Conservation (phyloP, 768 basidiomycete species). For the Lentinula raphanica region DNA sequence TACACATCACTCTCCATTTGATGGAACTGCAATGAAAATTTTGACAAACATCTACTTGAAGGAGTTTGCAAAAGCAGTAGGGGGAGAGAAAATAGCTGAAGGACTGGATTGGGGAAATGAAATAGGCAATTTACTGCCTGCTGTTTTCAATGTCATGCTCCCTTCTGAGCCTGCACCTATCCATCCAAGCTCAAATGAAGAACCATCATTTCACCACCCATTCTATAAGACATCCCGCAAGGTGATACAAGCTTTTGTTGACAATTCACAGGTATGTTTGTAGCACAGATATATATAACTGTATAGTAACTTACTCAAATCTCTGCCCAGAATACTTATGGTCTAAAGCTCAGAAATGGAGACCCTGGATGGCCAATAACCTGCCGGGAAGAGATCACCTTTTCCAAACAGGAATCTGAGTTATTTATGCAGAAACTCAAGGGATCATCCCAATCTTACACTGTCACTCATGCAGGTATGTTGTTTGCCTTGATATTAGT, state of each 20-base stretch:
- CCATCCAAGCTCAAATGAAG: slow-evolving; percentile 9
- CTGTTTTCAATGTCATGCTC: slow-evolving; percentile 9
- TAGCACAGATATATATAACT: no score
- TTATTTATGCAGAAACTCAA: slow-evolving; percentile 10
- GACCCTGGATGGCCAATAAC: slow-evolving; percentile 6
- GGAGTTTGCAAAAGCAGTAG: slow-evolving; percentile 6
- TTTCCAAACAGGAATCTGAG: slow-evolving; percentile 12
- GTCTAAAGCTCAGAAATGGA: slow-evolving; percentile 5
- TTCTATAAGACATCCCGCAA: slow-evolving; percentile 10
- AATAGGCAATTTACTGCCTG: slow-evolving; percentile 15
- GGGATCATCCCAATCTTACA: slow-evolving; percentile 3
- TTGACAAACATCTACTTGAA: slow-evolving; percentile 13
- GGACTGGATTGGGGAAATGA: slow-evolving; percentile 16
- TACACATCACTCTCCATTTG: slow-evolving; percentile 18
- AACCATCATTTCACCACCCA: slow-evolving; percentile 11
- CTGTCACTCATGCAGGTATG: slow-evolving; percentile 14
- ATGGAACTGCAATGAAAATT: slow-evolving; percentile 19
- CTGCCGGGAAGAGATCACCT: slow-evolving; percentile 4
- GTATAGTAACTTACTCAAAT: no score
- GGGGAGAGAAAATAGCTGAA: background rate
- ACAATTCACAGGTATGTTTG: background rate
- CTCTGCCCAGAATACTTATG: slow-evolving; percentile 11
- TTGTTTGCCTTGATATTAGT: background rate
- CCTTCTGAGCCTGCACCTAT: slow-evolving; percentile 13
- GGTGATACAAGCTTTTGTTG: slow-evolving; percentile 11